phyloP scores from a whole-genome alignment of 306 rosid species.

The Cicer chorassanicum region DNA sequence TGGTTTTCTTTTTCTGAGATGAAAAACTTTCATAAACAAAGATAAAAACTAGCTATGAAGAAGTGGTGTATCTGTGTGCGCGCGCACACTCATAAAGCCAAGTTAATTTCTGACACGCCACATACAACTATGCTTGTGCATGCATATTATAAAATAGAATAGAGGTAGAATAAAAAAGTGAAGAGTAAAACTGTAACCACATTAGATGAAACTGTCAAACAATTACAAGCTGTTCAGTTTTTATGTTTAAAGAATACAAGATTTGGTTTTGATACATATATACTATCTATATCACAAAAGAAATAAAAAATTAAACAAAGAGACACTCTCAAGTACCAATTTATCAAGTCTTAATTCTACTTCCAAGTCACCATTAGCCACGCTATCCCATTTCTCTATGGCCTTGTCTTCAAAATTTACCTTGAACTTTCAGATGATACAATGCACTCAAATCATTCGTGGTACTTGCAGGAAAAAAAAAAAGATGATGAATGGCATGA shows the following conservation, averaged over 20 bases:
- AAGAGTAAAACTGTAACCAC: conserved; percentile 41
- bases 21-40: not conserved
- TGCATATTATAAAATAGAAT: not conserved
- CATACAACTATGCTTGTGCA: conserved; percentile 30
- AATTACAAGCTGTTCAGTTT: conserved; percentile 63
- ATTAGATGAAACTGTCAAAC: conserved; percentile 50
- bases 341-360: conserved; percentile 47
- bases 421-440: conserved; percentile 48
- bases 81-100: not conserved
- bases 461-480: conserved; percentile 46
- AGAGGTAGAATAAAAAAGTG: not conserved
- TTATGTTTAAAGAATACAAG: conserved; percentile 77
- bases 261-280: conserved; percentile 55
- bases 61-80: not conserved
- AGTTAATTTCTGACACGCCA: not conserved
- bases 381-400: conserved; percentile 47
- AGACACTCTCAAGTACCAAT: conserved; percentile 46
- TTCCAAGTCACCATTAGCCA: conserved; percentile 43
- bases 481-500: not conserved
- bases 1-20: not conserved
- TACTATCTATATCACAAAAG: conserved; percentile 69
- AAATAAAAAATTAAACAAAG: conserved; percentile 44
- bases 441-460: conserved; percentile 55
- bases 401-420: conserved; percentile 48
- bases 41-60: not conserved